Percentiles rank a stretch among this genome's conserved stretches.
phyloP scores from a whole-genome alignment of 2,329 filamentous ascomycete genomes.

The Lecanicillium sp. region DNA sequence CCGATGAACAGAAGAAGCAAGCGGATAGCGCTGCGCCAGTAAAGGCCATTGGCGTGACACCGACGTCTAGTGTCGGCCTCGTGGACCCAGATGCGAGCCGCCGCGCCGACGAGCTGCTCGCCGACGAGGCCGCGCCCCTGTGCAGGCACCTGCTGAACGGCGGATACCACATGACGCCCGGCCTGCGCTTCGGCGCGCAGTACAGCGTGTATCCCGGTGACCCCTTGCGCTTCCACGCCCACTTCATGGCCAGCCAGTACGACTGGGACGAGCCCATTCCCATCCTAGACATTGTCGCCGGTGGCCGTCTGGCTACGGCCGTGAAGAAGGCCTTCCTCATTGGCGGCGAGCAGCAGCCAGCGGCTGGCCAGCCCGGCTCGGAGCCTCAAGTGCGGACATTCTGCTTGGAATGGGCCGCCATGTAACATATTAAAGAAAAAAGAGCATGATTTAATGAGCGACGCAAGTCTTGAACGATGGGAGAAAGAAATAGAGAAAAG shows the following conservation, averaged over 20 bases:
- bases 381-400: conserved; percentile 59
- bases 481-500: background rate
- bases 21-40: conserved; percentile 2
- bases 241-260: conserved; percentile 80
- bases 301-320: conserved; percentile 81
- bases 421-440: conserved; percentile 52
- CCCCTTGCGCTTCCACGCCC: conserved; percentile 88
- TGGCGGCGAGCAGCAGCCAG: conserved; percentile 54
- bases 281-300: conserved; percentile 77
- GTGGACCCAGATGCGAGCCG: conserved; percentile 18
- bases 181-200: conserved; percentile 87
- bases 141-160: conserved; percentile 73
- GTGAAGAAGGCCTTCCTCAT: conserved; percentile 95
- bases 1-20: background rate
- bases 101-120: conserved; percentile 16
- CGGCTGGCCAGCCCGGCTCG: conserved; percentile 21
- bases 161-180: conserved; percentile 85
- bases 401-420: conserved; percentile 88
- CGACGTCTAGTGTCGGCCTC: conserved; percentile 30
- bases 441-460: background rate
- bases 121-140: conserved; percentile 44
- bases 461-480: background rate
- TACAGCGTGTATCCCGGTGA: conserved; percentile 96
- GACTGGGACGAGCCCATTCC: conserved; percentile 85
- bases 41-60: conserved; percentile 26